Evolutionary conservation across 495 filamentous ascomycete species (phyloP), one percentile per base, ranked within the genome.

Genomic region (Aspergillus bridgeri): DNA sequence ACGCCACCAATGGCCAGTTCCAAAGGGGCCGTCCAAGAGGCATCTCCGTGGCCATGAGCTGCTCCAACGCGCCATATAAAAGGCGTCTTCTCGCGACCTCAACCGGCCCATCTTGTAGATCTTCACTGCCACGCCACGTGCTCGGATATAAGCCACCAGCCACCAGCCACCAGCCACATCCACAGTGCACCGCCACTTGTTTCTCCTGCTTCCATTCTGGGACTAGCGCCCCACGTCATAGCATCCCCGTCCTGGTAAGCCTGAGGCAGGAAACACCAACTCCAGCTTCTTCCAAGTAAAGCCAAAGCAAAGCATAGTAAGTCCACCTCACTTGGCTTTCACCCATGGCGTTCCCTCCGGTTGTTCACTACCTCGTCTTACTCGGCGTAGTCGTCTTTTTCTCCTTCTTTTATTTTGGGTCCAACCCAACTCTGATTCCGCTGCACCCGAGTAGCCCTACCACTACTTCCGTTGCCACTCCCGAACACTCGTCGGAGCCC

Each of bases 351-450:
- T 59, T 52, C 38, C 44, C 45, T 42, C 56, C 45, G 3, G 42
- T 52, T 29, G 24, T 60, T 22, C 47, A 56, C 33, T 47, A 25
- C 42, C 13, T 57, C 29, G 42, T 19, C 24, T 19, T 60, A 49
- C 22, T 60, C 48, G n/a, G 53, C 54, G 23, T 60, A 61, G 50
- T 60, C 49, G 25, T 61, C 44, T 25, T 59, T 59, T 54, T 60
- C 51, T 47, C 48, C 55, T 18, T 66, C 60, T 55, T 42, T 61
- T 56, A 59, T 63, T 56, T 65, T 67, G 61, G 60, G 59, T 58
- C 42, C 56, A 57, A 61, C 52, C 38, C 53, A 42, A 11, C 53
- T 38, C 44, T 61, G 2, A 57, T 45, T 25, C 38, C 58, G 15
- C 25, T 61, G 42, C 58, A 63, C 33, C 53, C 23, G 20, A 38